Base-by-base conservation (phyloP, 192 early-diverging fungal species). In the Coemansia sp. region DNA sequence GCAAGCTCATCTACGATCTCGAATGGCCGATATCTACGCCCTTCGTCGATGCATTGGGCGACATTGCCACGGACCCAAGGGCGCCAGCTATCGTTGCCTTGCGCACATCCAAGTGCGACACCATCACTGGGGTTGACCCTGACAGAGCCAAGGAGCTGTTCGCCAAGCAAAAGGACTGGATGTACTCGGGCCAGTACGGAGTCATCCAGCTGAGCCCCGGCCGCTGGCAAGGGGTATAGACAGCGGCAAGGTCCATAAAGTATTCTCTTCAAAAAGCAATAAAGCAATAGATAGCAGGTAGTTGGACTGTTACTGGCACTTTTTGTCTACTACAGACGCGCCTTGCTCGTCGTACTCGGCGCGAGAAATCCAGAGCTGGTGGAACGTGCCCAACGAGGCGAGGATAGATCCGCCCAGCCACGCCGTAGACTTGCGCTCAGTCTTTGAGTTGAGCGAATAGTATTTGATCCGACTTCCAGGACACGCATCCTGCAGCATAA, bases 391-490 rank as follows among this genome's bases (percentile, higher is more conserved):
- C 62, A 99, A 70, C 3, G 94, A 96, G 2, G 93, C 89, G 55
- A 99, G 79, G 41, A 99, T 94, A 0, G 96, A 98, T 6, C 96
- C 96, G 47, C 97, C 97, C 34, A 97, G 87, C 97, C 97, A 99
- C 28, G 93, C 85, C n/a, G 93, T 89, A 65, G 93, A 95, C 67
- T 91, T 90, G 61, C 95, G 88, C 77, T 99, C 97, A 18, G 86
- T 85, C 31, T 86, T 81, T 34, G 86, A 90, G 61, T 85, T 88
- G 1, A 94, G 85, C 33, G 93, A 87, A 63, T 91, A 88, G 62
- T 96, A 74, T 71, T 92, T 92, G 65, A 94, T 85, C 70, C 92
- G 90, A 61, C 85, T 84, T 8, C 63, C 77, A 12, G 72, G 73
- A 12, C 62, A 64, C 18, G 73, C 34, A 14, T 69, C 60, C 52